Percentiles rank a stretch among this genome's conserved stretches.
These are phyloP conservation scores for Coemansia erecta DNA, from an alignment of 192 early-diverging fungal genomes.

Conservation along the genomic window DNA sequence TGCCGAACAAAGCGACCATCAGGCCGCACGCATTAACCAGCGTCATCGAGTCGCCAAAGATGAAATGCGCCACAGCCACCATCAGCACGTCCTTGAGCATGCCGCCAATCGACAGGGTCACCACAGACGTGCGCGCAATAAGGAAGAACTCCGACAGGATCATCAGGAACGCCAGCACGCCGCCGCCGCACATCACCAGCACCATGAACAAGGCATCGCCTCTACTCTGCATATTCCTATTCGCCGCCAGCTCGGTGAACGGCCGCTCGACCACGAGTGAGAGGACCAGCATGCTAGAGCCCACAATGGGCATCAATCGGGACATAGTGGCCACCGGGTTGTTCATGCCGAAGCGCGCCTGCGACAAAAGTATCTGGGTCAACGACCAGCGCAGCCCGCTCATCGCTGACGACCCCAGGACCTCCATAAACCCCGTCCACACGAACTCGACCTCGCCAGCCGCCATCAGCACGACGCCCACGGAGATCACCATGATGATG, in stretches of 20 bases:
- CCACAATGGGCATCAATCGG: constrained; percentile 80
- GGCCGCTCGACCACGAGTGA: constrained; percentile 66
- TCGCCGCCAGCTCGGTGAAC: constrained; percentile 27
- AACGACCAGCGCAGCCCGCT: constrained; percentile 90
- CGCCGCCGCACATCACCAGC: constrained; percentile 67
- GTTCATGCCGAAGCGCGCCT: constrained; percentile 73
- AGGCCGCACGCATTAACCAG: constrained; percentile 73
- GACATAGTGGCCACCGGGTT: constrained; percentile 87
- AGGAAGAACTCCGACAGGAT: constrained; percentile 81
- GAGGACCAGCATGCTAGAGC: constrained; percentile 60
- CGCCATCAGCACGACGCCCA: constrained; percentile 87
- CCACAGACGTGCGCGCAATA: constrained; percentile 78
- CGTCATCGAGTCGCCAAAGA: constrained; percentile 85
- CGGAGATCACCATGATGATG: constrained; percentile 76
- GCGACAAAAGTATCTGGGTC: constrained; percentile 79
- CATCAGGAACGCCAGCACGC: constrained; percentile 84
- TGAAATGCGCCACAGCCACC: constrained; percentile 63
- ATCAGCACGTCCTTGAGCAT: constrained; percentile 87
- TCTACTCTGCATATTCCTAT: constrained; percentile 27
- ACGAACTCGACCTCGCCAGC: constrained; percentile 80
- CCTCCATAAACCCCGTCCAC: constrained; percentile 70
- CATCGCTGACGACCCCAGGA: constrained; percentile 74
- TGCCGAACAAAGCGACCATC: constrained; percentile 78
- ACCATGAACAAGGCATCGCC: constrained; percentile 17
- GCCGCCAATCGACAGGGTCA: constrained; percentile 87